Base-by-base conservation (phyloP, 2,329 filamentous ascomycete genomes). In the Drechslerella stenobrocha region DNA sequence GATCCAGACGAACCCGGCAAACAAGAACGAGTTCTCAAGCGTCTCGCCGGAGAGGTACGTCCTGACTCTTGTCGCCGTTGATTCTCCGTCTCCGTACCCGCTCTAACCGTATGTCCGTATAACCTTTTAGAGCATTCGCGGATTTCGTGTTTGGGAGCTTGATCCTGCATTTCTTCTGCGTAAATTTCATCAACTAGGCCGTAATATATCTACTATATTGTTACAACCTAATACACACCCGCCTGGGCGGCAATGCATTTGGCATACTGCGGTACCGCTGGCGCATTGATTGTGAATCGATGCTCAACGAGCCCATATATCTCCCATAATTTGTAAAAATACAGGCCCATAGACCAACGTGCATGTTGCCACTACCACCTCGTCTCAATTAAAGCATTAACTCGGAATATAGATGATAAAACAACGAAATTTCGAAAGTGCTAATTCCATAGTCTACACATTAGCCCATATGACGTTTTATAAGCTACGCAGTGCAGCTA, bases 131-230 rank as follows among this genome's bases (percentile, higher is more conserved):
- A 77, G 92, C 93, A 35, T 98, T 98, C 77, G 91, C 93, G 75
- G 93, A 98, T 79, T 98, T 88, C 76, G 82, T 98, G 67, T 89
- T 96, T 73, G 93, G 92, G 76, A 96, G 91, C 77, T 77, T 98
- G 77, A 89, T 97, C 76, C 80, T 97, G 77, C 93, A 98, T 80
- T 96, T 97, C 80, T 98, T 98, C 82, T 96, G 91, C 79, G 86
- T 97, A 77, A 98, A 98, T 83, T 98, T 98, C 78, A 97, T 98
- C 81, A 98, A 98, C 83, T 98, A 82, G 81, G 73, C 24, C 61
- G 71, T 60, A 53, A 22, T 28, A 34, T 37, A n/a, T 23, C 52
- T 53, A 35, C 15, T 42, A 20, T 56, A 30, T 35, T 35, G 11
- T 13, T 35, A 28, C 47, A 15, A 32, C 15, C 23, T 46, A 35